Percentiles rank a stretch among this genome's conserved stretches.
Conservation (phyloP, 1,139 yeast genomes). For the Yamadazyma conglobata region DNA sequence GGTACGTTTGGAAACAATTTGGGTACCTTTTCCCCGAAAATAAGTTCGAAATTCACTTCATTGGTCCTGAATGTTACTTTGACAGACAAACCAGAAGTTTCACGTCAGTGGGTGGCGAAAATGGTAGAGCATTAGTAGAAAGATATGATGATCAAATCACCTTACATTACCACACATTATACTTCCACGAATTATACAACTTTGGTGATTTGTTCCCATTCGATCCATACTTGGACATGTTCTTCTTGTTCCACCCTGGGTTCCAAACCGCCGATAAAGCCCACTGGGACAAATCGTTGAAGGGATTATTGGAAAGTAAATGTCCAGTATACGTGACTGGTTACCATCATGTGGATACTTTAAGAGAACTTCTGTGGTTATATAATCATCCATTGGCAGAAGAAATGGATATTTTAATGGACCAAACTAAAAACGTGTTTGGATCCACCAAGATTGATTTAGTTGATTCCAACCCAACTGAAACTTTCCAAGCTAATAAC, state of each 20-base stretch:
- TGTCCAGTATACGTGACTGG: slow-evolving; percentile 92
- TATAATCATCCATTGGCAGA: slow-evolving; percentile 55
- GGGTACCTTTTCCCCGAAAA: slow-evolving; percentile 81
- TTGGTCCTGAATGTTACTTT: slow-evolving; percentile 88
- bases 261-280: slow-evolving; percentile 79
- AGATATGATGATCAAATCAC: slow-evolving; percentile 74
- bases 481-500: slow-evolving; percentile 88
- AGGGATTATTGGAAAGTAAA: slow-evolving; percentile 85
- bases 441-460: slow-evolving; percentile 92
- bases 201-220: slow-evolving; percentile 95
- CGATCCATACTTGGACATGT: slow-evolving; percentile 91
- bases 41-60: slow-evolving; percentile 80
- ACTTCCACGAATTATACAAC: slow-evolving; percentile 86
- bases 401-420: slow-evolving; percentile 79
- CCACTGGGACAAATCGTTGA: slow-evolving; percentile 79
- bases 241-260: slow-evolving; percentile 95
- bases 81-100: slow-evolving; percentile 50
- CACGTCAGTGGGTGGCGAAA: slow-evolving; percentile 35
- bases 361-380: slow-evolving; percentile 72
- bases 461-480: slow-evolving; percentile 87
- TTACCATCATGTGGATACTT: slow-evolving; percentile 70
- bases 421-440: slow-evolving; percentile 68
- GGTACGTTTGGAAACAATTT: slow-evolving; percentile 93
- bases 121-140: slow-evolving; percentile 62
- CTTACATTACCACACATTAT: slow-evolving; percentile 81